Evolutionary conservation across 208 protist species (phyloP).

Genomic region (Angomonas deanei): DNA sequence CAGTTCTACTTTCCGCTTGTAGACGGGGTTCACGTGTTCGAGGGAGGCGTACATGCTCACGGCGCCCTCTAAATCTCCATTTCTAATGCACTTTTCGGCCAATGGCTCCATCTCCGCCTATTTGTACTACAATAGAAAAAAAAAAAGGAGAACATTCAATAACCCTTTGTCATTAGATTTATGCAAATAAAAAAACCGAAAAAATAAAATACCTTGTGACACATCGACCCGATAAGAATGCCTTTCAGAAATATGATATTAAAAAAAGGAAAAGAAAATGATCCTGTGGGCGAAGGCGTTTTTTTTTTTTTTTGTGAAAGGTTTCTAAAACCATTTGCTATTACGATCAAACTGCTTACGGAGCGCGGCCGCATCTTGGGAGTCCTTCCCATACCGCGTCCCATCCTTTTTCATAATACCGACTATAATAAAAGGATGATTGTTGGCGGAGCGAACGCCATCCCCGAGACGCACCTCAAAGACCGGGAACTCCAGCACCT

Average conservation of each 20-base stretch:
- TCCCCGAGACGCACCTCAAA: constrained; percentile 86
- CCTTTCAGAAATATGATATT: not conserved
- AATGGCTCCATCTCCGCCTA: constrained; percentile 57
- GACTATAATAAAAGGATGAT: constrained; percentile 82
- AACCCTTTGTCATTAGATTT: not conserved
- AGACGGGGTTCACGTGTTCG: constrained; percentile 56
- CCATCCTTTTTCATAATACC: constrained; percentile 83
- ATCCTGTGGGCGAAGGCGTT: not conserved
- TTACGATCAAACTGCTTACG: constrained; percentile 87
- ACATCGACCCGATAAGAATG: not conserved
- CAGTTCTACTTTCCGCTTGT: constrained; percentile 64
- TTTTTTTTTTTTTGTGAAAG: not conserved
- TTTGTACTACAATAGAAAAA: not conserved
- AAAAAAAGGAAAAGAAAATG: constrained; percentile 4
- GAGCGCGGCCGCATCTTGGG: constrained; percentile 80
- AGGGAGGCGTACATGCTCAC: constrained; percentile 69
- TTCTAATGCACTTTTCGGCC: constrained; percentile 54
- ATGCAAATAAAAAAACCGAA: not conserved
- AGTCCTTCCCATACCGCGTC: constrained; percentile 86
- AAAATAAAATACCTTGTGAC: not conserved
- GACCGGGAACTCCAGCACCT: constrained; percentile 78
- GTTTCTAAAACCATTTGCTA: constrained; percentile 66
- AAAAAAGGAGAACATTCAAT: not conserved
- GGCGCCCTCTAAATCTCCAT: constrained; percentile 66
- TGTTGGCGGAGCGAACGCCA: constrained; percentile 63